phyloP scores from a whole-genome alignment of 2,329 filamentous ascomycete genomes.

The Madurella mycetomatis region DNA sequence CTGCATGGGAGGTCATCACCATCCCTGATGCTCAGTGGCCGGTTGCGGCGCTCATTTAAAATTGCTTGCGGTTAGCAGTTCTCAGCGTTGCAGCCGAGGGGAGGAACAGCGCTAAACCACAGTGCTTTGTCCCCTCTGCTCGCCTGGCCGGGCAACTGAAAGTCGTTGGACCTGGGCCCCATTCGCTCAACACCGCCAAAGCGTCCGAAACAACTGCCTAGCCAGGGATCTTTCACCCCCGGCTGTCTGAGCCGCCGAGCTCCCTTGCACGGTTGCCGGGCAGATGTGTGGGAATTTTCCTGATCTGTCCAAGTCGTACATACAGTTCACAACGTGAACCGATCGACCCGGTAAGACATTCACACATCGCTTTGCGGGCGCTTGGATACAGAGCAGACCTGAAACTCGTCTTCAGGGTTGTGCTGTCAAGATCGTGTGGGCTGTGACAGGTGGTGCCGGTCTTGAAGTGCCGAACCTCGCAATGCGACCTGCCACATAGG shows the following conservation, averaged over 20 bases:
- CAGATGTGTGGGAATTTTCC: neutral
- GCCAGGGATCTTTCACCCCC: neutral
- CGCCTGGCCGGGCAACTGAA: neutral
- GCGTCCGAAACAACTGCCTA: neutral
- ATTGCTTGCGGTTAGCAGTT: neutral
- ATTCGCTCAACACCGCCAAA: constrained; percentile 1
- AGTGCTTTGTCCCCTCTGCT: constrained; percentile 6
- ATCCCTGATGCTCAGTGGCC: constrained; percentile 14
- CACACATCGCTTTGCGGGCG: neutral
- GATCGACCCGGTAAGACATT: neutral
- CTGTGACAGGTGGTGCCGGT: neutral
- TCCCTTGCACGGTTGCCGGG: constrained; percentile 3
- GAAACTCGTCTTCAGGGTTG: constrained; percentile 5
- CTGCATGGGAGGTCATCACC: neutral
- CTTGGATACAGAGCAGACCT: constrained; percentile 4
- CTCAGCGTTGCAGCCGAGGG: neutral
- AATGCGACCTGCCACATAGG: constrained; percentile 4
- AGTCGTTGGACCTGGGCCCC: neutral
- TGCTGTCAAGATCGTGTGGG: neutral
- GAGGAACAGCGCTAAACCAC: constrained; percentile 6
- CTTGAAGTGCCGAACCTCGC: neutral
- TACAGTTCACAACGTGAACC: neutral
- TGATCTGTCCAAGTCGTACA: neutral
- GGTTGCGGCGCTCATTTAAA: neutral
- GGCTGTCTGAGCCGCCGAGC: neutral